These are phyloP conservation scores for Dactylellina drechsleri DNA, from an alignment of 2,329 filamentous ascomycete species.

Conservation along the genomic window DNA sequence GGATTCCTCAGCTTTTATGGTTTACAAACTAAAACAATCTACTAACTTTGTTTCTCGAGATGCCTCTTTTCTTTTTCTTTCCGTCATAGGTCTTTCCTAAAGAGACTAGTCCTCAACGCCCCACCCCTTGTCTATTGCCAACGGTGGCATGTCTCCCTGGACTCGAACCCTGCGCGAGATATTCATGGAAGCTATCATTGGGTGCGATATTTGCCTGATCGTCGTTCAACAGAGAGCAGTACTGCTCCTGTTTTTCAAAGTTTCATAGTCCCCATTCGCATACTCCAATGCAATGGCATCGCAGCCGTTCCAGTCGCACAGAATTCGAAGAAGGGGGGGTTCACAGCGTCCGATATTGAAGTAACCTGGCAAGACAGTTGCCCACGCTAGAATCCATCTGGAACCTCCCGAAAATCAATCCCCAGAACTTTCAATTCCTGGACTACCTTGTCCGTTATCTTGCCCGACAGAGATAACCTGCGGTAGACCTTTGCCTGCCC, in stretches of 20 bases:
- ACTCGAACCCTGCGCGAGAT: constrained; percentile 29
- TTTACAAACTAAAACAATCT: constrained; percentile 17
- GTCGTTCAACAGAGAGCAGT: constrained; percentile 23
- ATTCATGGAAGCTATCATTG: constrained; percentile 28
- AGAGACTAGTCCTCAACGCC: constrained; percentile 1
- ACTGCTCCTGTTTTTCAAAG: constrained; percentile 15
- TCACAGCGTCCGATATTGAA: neutral
- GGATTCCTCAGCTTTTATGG: neutral
- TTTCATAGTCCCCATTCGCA: neutral
- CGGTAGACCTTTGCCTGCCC: constrained; percentile 32
- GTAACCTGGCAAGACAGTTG: constrained; percentile 10
- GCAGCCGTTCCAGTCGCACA: constrained; percentile 24
- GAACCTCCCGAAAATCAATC: constrained; percentile 38
- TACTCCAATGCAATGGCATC: constrained; percentile 12
- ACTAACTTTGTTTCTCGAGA: constrained; percentile 6
- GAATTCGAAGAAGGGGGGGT: constrained; percentile 9
- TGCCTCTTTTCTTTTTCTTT: constrained; percentile 36
- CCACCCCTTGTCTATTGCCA: constrained; percentile 10
- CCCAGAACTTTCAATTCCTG: constrained; percentile 27
- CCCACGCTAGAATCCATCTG: constrained; percentile 51
- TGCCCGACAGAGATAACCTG: constrained; percentile 32
- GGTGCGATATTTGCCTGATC: constrained; percentile 40
- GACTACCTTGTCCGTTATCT: constrained; percentile 31
- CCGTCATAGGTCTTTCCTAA: constrained; percentile 41
- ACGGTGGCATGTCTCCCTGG: constrained; percentile 19